A percentile compares a stretch with the other conserved stretches of the same genome.
phyloP scores from a whole-genome alignment of 257 asterid genomes.

The Solanum peruvianum region DNA sequence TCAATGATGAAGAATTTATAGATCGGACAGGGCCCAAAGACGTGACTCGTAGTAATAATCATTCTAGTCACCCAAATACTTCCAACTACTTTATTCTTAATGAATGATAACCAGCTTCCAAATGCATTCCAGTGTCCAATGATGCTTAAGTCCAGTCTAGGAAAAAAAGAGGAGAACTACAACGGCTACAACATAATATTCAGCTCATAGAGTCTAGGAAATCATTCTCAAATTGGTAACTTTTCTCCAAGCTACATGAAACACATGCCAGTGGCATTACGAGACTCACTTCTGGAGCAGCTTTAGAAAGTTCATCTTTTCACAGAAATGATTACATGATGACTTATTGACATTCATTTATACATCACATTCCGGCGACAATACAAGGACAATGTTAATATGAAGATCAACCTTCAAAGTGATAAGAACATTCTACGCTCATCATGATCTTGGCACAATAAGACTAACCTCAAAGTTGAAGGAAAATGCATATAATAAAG shows the following conservation, averaged over 20 bases:
- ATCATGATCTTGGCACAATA: neutral
- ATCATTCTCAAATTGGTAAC: neutral
- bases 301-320: neutral
- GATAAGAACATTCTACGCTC: neutral
- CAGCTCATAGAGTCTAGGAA: neutral
- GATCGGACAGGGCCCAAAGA: neutral
- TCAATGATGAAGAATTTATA: neutral
- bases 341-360: neutral
- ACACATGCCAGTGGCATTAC: neutral
- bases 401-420: neutral
- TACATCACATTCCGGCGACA: neutral
- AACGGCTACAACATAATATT: neutral
- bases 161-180: neutral
- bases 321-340: neutral
- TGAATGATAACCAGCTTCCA: neutral
- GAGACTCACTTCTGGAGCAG: neutral
- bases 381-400: neutral
- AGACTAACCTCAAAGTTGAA: neutral
- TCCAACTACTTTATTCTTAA: neutral
- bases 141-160: neutral
- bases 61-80: neutral
- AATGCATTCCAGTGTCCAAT: neutral
- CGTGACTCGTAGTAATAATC: neutral
- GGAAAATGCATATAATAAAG: neutral
- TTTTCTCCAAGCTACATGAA: neutral